A percentile compares a stretch with the other conserved stretches of the same genome.
These are phyloP conservation scores for Clonostachys solani DNA, from an alignment of 2,329 filamentous ascomycete genomes.

Conservation along the genomic window DNA sequence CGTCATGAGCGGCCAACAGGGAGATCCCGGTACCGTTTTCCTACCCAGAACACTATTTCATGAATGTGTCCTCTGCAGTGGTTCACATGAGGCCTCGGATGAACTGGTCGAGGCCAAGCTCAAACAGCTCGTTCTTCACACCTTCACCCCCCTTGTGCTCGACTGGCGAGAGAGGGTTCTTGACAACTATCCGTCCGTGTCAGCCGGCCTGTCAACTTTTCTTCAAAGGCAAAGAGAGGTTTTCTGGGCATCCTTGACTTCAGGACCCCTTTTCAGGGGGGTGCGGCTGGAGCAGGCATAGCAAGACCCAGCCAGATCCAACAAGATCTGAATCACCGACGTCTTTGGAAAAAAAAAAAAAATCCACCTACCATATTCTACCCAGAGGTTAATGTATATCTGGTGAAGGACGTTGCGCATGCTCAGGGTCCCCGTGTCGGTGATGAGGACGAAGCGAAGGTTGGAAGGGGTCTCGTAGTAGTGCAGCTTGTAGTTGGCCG, in stretches of 20 bases:
- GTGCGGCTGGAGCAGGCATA: too few relatives aligned
- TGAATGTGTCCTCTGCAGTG: not conserved
- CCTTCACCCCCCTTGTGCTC: slow-evolving; percentile 66
- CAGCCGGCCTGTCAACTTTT: not conserved
- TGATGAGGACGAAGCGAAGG: slow-evolving; percentile 95
- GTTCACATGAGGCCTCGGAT: slow-evolving; percentile 57
- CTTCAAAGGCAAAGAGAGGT: not conserved
- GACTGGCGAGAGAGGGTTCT: slow-evolving; percentile 64
- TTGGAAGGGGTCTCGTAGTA: slow-evolving; percentile 98
- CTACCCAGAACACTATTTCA: too few relatives aligned
- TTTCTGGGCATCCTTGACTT: too few relatives aligned
- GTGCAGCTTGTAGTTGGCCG: slow-evolving; percentile 94
- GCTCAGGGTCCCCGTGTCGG: slow-evolving; percentile 81
- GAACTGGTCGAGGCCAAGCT: slow-evolving; percentile 72
- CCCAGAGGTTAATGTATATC: slow-evolving; percentile 97
- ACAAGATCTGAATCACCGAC: not conserved
- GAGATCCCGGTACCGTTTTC: too few relatives aligned
- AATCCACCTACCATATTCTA: slow-evolving; percentile 73
- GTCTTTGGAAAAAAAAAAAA: not conserved
- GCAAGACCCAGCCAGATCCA: too few relatives aligned
- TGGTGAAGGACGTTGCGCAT: slow-evolving; percentile 95
- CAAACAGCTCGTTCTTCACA: slow-evolving; percentile 69
- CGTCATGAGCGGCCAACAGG: too few relatives aligned
- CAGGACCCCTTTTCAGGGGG: too few relatives aligned
- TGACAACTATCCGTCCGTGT: slow-evolving; percentile 49